Base-by-base conservation (phyloP, 257 asterid species). In the Paraleonurus japonicus region DNA sequence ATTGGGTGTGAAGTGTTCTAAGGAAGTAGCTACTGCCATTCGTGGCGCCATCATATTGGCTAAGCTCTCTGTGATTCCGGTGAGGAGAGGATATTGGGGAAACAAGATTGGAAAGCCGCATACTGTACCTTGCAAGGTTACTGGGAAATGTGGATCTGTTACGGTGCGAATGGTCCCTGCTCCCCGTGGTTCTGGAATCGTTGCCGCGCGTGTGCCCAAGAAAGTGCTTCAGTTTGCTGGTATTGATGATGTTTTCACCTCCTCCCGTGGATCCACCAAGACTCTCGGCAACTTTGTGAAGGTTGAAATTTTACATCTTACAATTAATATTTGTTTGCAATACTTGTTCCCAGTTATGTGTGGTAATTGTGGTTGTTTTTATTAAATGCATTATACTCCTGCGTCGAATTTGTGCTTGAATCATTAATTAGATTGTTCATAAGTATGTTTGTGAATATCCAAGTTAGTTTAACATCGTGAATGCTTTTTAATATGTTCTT, bases 81-180 rank as follows among this genome's bases (percentile, higher is more conserved):
- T 92, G 39, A 86, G 97, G 81, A 92, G 97, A 60, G 97, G 97
- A 0, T 92, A 92, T 61, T 92, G 97, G 97, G 97, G 97, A 0
- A 92, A 92, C 68, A 92, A 92, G 83, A 92, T 92, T 11, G 97
- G 96, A 4, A 83, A 86, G 88, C 93, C 95, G 0, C 97, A 92
- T 35, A 92, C 97, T 0, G 97, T 92, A 16, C 97, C 97, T 0
- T 92, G 97, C 48, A 92, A 92, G 90, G 97, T 92, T 1, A 92
- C 97, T 0, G 96, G 97, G 4, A 92, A 92, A 47, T 92, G 97
- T 76, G 97, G 97, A 0, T 89, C 96, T 2, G 97, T 91, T 26
- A 89, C 96, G 0, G 97, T 91, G 67, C 65, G 97, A 47, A 89
- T 91, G 97, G 97, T 91, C 11, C 97, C 97, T 22, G 97, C 97